Conservation (phyloP, 176 grass and related monocot species). For the Carex scoparia region DNA sequence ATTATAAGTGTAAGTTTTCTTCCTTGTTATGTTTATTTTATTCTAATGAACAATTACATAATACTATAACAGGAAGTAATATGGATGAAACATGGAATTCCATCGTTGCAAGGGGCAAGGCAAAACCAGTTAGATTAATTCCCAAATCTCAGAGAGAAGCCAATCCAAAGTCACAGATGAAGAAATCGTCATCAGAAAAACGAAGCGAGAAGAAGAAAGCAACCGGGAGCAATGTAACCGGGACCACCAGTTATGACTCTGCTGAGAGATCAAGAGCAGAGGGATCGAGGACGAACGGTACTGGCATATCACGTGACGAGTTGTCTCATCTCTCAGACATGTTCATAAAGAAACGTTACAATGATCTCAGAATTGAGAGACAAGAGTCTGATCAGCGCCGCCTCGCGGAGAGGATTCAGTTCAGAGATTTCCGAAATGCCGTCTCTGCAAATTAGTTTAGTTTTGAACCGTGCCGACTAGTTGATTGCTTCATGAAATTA, state of each 20-base stretch:
- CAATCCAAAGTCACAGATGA: not conserved
- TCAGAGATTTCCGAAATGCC: not conserved
- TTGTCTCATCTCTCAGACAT: constrained; percentile 32
- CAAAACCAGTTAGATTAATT: constrained; percentile 4
- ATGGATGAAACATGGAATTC: constrained; percentile 23
- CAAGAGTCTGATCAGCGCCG: constrained; percentile 31
- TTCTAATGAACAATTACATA: not conserved
- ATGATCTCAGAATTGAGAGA: constrained; percentile 26
- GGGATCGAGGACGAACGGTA: constrained; percentile 15
- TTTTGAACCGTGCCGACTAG: not conserved
- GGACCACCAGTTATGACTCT: not conserved
- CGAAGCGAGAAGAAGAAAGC: not conserved
- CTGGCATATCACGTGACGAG: constrained; percentile 21
- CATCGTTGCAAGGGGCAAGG: not conserved
- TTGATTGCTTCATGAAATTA: constrained; percentile 16
- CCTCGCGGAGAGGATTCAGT: not conserved
- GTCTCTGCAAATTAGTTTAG: constrained; percentile 4
- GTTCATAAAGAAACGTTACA: constrained; percentile 38
- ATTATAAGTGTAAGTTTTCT: not conserved
- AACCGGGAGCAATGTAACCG: not conserved
- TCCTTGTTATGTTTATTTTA: not conserved
- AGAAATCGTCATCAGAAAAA: not conserved
- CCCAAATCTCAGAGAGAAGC: not conserved
- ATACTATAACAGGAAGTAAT: constrained; percentile 2
- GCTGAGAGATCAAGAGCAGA: not conserved